Conservation (phyloP, 768 basidiomycete genomes). For the Tricholoma saponaceum region DNA sequence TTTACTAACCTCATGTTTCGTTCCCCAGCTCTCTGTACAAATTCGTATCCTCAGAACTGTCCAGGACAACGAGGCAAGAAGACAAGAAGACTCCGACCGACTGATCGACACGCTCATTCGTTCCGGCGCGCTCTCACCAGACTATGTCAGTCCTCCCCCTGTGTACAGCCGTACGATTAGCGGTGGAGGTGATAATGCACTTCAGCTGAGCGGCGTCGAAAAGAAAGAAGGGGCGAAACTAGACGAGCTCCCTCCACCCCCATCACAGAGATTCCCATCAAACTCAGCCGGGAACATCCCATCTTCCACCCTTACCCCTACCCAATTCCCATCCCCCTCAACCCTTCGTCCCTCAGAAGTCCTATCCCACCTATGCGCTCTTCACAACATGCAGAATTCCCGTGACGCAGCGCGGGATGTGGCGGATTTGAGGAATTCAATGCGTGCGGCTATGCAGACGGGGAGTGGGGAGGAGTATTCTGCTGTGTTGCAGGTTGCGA, state of each 20-base stretch:
- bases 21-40: not conserved
- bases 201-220: conserved; percentile 24
- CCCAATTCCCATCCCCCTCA: conserved; percentile 6
- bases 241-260: not conserved
- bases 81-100: not conserved
- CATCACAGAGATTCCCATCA: conserved; percentile 1
- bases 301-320: not conserved
- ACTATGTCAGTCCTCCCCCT: not conserved
- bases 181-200: conserved; percentile 24
- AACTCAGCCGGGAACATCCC: not conserved
- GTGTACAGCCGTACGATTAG: not conserved
- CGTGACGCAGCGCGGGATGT: conserved; percentile 50
- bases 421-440: conserved; percentile 51
- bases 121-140: not conserved
- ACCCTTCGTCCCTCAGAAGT: conserved; percentile 9
- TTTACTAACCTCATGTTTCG: not conserved
- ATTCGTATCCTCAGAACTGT: not conserved
- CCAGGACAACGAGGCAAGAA: not conserved
- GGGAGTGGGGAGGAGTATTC: conserved; percentile 64
- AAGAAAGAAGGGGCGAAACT: conserved; percentile 9
- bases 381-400: conserved; percentile 36
- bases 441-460: conserved; percentile 53
- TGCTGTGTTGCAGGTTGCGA: conserved; percentile 53
- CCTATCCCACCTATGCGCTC: conserved; percentile 17
- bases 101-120: not conserved